Base-by-base conservation (phyloP, 2,329 filamentous ascomycete species). In the Chaetomiaceae sp. region DNA sequence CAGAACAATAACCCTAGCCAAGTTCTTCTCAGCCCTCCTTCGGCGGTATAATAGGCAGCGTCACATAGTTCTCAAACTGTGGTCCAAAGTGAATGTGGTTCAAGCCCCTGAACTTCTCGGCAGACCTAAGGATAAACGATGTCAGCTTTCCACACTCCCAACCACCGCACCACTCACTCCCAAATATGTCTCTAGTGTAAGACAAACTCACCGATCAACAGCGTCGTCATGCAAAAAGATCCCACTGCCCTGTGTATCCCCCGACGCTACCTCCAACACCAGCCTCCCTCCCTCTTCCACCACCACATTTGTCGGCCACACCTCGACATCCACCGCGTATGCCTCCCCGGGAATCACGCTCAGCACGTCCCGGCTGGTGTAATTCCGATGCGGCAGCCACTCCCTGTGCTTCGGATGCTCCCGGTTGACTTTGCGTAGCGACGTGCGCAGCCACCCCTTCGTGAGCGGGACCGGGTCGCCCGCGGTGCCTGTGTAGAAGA, bases 401-500 rank as follows among this genome's bases (percentile, higher is more conserved):
- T 71, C 60, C 5, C 75, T 69, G 60, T 85, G 74, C 56, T 74
- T 76, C 0, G 73, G 73, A 60, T 83, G 71, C 5, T 74, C 61
- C 0, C 68, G 61, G 54, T 81, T 73, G 3, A 77, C 73, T 62
- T 80, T 81, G 18, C 82, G 76, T 16, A 83, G 67, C 30, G 73
- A 78, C 10, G 77, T 74, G 1, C 82, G 75, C 9, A 86, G 75
- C 82, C 82, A 86, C 20, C 82, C 83, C 65, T 86, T 86, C 48
- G 76, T 74, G 0, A 86, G 69, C 0, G 83, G 83, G 0, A 86
- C 75, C 0, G 79, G 76, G 55, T 86, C 83, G 11, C 84, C 82
- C 0, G 80, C 79, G 2, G 84, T 85, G 30, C 83, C 82, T 0
- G 83, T 86, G 65, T 86, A 86, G 59, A 75, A 75, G 3, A 87